phyloP scores from a whole-genome alignment of 2,329 filamentous ascomycete genomes.

The Talaromyces sp. region DNA sequence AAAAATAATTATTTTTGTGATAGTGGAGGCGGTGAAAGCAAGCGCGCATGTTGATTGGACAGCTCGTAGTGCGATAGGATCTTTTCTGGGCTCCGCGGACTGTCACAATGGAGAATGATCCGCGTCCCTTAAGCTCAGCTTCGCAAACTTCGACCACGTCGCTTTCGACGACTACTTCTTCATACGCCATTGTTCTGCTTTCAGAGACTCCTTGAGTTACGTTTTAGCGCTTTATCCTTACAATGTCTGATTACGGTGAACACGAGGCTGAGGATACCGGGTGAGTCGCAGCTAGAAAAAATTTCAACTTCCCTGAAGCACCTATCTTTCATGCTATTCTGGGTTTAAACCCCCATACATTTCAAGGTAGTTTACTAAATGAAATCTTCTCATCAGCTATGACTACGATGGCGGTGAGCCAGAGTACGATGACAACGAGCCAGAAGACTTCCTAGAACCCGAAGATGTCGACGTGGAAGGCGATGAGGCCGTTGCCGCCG shows the following conservation, averaged over 20 bases:
- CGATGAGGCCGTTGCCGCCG: constrained; percentile 41
- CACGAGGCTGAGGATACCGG: constrained; percentile 59
- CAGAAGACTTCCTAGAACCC: constrained; percentile 56
- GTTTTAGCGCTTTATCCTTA: constrained; percentile 15
- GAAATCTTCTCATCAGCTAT: constrained; percentile 32
- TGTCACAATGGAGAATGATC: background rate
- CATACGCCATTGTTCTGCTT: background rate
- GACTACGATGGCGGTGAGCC: constrained; percentile 58
- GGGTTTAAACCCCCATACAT: too few relatives aligned
- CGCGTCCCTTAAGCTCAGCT: background rate
- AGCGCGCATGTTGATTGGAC: background rate
- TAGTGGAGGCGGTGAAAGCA: constrained; percentile 30
- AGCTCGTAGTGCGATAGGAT: constrained; percentile 1
- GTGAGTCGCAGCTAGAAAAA: constrained; percentile 43
- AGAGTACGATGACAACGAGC: constrained; percentile 65
- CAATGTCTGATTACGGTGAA: constrained; percentile 73
- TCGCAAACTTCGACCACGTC: background rate
- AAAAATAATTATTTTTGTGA: constrained; percentile 29
- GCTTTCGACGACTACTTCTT: background rate
- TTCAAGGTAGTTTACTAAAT: constrained; percentile 26
- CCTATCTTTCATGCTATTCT: background rate
- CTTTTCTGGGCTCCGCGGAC: constrained; percentile 15
- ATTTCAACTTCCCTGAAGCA: background rate
- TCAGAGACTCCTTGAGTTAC: background rate
- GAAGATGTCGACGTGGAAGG: constrained; percentile 55